A percentile compares a stretch with the other conserved stretches of the same genome.
These are phyloP conservation scores for Astraeus odoratus DNA, from an alignment of 768 basidiomycete species.

Conservation along the genomic window DNA sequence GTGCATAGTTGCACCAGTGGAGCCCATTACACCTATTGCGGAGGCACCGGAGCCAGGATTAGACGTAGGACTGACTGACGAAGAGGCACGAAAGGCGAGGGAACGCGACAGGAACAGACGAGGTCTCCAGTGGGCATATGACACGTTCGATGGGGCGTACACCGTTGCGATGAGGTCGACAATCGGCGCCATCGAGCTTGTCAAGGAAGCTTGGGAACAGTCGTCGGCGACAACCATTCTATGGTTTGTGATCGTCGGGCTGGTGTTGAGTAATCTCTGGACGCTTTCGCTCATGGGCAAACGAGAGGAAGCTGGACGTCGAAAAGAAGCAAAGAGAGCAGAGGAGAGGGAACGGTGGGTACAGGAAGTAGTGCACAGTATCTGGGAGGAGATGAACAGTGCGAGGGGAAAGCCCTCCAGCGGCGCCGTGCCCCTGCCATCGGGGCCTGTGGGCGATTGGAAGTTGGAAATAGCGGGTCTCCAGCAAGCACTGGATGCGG, in stretches of 20 bases:
- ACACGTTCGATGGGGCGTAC: slow-evolving; percentile 73
- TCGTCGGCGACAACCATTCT: slow-evolving; percentile 65
- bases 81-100: slow-evolving; percentile 39
- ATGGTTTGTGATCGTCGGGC: slow-evolving; percentile 60
- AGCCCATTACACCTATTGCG: slow-evolving; percentile 25
- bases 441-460: slow-evolving; percentile 26
- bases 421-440: slow-evolving; percentile 2
- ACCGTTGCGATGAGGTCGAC: slow-evolving; percentile 67
- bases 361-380: slow-evolving; percentile 60
- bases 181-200: slow-evolving; percentile 66
- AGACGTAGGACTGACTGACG: slow-evolving; percentile 4
- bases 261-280: slow-evolving; percentile 79
- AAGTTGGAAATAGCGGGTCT: slow-evolving; percentile 44
- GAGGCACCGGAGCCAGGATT: slow-evolving; percentile 9
- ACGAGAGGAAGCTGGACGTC: slow-evolving; percentile 38
- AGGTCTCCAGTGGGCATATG: slow-evolving; percentile 82
- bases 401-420: slow-evolving; percentile 29
- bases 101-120: slow-evolving; percentile 66
- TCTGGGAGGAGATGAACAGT: slow-evolving; percentile 63
- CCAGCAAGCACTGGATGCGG: slow-evolving; percentile 41
- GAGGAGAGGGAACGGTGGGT: slow-evolving; percentile 74
- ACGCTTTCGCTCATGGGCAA: slow-evolving; percentile 44
- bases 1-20: slow-evolving; percentile 42
- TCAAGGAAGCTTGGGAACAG: slow-evolving; percentile 75
- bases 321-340: slow-evolving; percentile 43